A percentile compares a stretch with the other conserved stretches of the same genome.
Evolutionary conservation across 2,329 filamentous ascomycete genomes (phyloP).

Genomic region (Fusarium caatingaense): DNA sequence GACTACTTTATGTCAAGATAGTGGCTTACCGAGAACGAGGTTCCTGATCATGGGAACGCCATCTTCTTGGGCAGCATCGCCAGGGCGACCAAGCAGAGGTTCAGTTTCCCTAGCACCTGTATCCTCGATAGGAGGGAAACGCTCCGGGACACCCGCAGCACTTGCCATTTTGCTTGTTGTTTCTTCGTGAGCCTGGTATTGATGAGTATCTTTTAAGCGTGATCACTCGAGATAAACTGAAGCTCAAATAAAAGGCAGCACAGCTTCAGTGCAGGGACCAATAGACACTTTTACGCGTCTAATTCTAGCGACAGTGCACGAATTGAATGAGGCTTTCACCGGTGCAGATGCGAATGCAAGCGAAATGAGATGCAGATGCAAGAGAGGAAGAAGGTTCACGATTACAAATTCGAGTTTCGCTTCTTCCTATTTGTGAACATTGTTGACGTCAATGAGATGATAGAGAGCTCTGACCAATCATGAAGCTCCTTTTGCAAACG

Average conservation of each 20-base stretch:
- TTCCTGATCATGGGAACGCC: conserved; percentile 75
- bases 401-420: conserved; percentile 15
- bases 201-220: not conserved
- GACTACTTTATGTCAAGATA: not conserved
- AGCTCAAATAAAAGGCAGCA: not conserved
- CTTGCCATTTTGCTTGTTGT: conserved; percentile 68
- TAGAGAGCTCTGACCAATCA: conserved; percentile 43
- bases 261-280: not conserved
- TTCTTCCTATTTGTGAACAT: conserved; percentile 13
- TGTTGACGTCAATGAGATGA: conserved; percentile 42
- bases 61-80: conserved; percentile 78
- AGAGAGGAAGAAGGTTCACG: conserved; percentile 4
- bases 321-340: not conserved
- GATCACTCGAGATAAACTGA: not conserved
- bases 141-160: conserved; percentile 73
- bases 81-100: conserved; percentile 65
- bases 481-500: conserved; percentile 40
- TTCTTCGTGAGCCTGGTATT: not conserved
- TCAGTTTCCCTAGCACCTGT: conserved; percentile 53
- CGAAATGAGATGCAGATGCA: not conserved
- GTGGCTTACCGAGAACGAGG: conserved; percentile 74
- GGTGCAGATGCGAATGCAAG: not conserved
- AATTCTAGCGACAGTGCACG: not conserved
- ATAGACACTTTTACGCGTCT: conserved; percentile 2
- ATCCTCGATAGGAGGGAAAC: conserved; percentile 46